These are phyloP conservation scores for Exserohilum turcica DNA, from an alignment of 2,329 filamentous ascomycete genomes.

Conservation along the genomic window DNA sequence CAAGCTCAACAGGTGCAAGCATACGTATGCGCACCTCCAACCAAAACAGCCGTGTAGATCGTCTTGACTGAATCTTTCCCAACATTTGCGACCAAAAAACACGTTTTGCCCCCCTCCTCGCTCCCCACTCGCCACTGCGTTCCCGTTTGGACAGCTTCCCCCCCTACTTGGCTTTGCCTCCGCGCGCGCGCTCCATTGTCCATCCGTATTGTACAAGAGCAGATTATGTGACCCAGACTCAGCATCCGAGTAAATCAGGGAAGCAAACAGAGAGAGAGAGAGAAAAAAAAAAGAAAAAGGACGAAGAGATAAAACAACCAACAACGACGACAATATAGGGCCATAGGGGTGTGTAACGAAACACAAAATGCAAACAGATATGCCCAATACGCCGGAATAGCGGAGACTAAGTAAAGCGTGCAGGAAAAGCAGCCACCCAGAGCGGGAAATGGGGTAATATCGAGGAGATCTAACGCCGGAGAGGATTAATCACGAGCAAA, in stretches of 20 bases:
- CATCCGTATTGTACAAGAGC: conserved; percentile 37
- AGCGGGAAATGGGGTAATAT: conserved; percentile 11
- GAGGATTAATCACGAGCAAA: conserved; percentile 9
- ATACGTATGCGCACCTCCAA: conserved; percentile 1
- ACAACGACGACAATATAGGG: background rate
- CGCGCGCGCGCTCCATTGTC: background rate
- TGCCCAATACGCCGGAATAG: conserved; percentile 4
- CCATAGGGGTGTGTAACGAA: background rate
- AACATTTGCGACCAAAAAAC: background rate
- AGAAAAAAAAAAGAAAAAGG: too few species aligned
- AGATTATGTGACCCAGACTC: conserved; percentile 28
- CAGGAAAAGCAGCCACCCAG: conserved; percentile 8
- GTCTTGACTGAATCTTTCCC: background rate
- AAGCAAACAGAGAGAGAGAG: too few species aligned
- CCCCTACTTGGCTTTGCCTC: background rate
- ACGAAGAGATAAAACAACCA: background rate
- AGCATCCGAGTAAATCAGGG: background rate
- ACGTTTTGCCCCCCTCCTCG: background rate
- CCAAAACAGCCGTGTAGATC: background rate
- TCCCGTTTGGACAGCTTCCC: background rate
- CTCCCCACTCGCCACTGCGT: background rate
- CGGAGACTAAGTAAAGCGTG: conserved; percentile 3
- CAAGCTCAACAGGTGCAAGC: conserved; percentile 1
- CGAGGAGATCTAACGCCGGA: conserved; percentile 12
- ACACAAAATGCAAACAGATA: background rate